Evolutionary conservation across 768 basidiomycete species (phyloP).

Genomic region (Trichaptum fuscoviolaceum): DNA sequence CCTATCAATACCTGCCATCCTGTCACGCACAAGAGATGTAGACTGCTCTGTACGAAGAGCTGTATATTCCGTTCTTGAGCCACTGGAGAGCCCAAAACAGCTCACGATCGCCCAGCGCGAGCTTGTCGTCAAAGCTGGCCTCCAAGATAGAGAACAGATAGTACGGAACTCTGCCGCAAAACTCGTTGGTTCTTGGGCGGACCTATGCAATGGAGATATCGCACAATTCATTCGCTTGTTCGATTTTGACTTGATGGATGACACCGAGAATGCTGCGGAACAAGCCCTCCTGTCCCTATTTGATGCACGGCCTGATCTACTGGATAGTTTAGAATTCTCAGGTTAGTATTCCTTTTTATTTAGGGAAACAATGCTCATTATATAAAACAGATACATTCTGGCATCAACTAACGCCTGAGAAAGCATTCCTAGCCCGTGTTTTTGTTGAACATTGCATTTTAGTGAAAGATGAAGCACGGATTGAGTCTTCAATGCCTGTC

Average conservation of each 20-base stretch:
- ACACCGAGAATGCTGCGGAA: constrained; percentile 48
- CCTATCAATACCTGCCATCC: constrained; percentile 55
- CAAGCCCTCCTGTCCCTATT: constrained; percentile 75
- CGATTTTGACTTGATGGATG: constrained; percentile 56
- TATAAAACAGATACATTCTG: constrained; percentile 60
- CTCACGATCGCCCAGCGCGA: constrained; percentile 73
- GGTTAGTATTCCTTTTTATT: constrained; percentile 36
- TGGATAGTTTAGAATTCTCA: constrained; percentile 63
- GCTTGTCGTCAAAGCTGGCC: constrained; percentile 70
- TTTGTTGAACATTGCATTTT: constrained; percentile 72
- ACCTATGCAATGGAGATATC: constrained; percentile 41
- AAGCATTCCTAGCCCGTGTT: constrained; percentile 75
- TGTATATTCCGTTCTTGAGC: constrained; percentile 58
- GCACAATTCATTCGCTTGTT: constrained; percentile 37
- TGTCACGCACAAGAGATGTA: constrained; percentile 74
- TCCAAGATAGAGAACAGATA: constrained; percentile 75
- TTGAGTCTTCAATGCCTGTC: constrained; percentile 74
- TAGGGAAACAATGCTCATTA: background rate
- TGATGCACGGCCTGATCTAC: constrained; percentile 54
- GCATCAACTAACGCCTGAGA: constrained; percentile 63
- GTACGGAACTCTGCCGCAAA: constrained; percentile 70
- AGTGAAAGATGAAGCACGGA: constrained; percentile 49
- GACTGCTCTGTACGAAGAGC: constrained; percentile 71
- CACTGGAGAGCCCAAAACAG: constrained; percentile 29
- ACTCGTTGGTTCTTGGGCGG: constrained; percentile 74